Percentiles rank a stretch among this genome's conserved stretches.
Conservation (phyloP, 257 asterid species). For the Solanum raphanifolium region DNA sequence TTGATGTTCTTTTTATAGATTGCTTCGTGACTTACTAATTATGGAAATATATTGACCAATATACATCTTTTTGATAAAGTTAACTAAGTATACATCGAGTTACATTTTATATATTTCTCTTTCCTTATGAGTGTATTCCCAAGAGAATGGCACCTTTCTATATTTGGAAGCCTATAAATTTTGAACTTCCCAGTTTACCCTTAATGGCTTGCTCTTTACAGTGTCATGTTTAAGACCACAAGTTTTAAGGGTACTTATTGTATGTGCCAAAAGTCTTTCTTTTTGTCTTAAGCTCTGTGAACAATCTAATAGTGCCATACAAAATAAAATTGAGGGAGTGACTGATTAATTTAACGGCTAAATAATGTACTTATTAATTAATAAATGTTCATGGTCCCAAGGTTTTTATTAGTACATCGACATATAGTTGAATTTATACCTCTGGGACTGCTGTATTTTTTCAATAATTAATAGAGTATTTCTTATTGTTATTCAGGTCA, state of each 20-base stretch:
- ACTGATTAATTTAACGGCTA: not conserved
- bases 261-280: not conserved
- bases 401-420: not conserved
- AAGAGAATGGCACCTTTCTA: not conserved
- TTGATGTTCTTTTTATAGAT: not conserved
- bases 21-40: not conserved
- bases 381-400: not conserved
- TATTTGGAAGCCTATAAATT: not conserved
- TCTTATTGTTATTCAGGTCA: slow-evolving; percentile 30
- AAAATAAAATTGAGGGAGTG: not conserved
- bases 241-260: not conserved
- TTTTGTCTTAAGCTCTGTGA: not conserved
- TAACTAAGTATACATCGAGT: not conserved
- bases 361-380: not conserved
- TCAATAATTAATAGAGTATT: not conserved
- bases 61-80: not conserved
- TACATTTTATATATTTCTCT: not conserved
- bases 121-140: not conserved
- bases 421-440: not conserved
- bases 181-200: not conserved
- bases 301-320: not conserved
- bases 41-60: not conserved
- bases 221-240: not conserved
- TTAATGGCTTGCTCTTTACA: not conserved
- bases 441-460: not conserved